These are phyloP conservation scores for Daedaleopsis nitida DNA, from an alignment of 768 basidiomycete genomes.

Conservation along the genomic window DNA sequence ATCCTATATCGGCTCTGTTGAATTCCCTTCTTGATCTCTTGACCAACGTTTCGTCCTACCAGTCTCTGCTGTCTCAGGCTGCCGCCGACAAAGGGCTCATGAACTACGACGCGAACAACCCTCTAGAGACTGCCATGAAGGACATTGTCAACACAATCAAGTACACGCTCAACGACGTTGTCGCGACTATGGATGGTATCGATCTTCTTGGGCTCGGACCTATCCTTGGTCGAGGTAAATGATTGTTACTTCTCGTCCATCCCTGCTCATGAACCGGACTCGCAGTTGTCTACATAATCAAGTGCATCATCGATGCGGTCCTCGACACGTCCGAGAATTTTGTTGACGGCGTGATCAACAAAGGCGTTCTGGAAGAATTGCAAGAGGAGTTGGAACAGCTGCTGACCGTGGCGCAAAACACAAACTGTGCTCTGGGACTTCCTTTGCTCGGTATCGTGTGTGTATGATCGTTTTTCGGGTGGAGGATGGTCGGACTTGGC, in stretches of 20 bases:
- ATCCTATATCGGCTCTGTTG: no score
- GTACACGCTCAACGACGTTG: slow-evolving; percentile 38
- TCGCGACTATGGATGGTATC: slow-evolving; percentile 37
- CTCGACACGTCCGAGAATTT: slow-evolving; percentile 52
- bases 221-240: slow-evolving; percentile 57
- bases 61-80: slow-evolving; percentile 33
- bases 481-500: background rate
- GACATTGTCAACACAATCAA: slow-evolving; percentile 51
- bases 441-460: slow-evolving; percentile 20
- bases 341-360: slow-evolving; percentile 48
- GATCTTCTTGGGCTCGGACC: slow-evolving; percentile 47
- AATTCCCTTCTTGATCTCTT: no score
- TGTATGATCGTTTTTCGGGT: slow-evolving; percentile 2
- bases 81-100: slow-evolving; percentile 50
- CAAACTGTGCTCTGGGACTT: slow-evolving; percentile 25
- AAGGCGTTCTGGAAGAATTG: background rate
- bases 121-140: slow-evolving; percentile 53
- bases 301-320: slow-evolving; percentile 57
- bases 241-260: background rate
- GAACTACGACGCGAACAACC: slow-evolving; percentile 47
- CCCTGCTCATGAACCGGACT: slow-evolving; percentile 1
- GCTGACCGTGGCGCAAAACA: slow-evolving; percentile 21
- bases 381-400: background rate
- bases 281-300: slow-evolving; percentile 59
- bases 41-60: slow-evolving; percentile 37